These are phyloP conservation scores for Fusarium sp. DNA, from an alignment of 2,329 filamentous ascomycete genomes.

Conservation along the genomic window DNA sequence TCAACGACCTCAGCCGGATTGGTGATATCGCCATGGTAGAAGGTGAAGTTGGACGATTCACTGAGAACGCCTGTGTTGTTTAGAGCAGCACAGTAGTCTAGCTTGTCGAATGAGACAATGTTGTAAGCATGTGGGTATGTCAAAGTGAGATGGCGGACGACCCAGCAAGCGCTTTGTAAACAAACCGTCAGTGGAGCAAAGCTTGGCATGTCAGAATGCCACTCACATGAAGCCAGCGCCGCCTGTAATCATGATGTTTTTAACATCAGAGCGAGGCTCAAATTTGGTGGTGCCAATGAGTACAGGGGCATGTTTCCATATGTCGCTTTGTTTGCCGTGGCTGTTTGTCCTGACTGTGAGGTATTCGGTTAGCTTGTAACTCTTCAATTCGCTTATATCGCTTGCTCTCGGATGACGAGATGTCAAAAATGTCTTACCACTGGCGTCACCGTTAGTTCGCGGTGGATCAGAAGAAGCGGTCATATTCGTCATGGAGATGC, in stretches of 20 bases:
- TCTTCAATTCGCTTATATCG: constrained; percentile 9
- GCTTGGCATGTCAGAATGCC: constrained; percentile 14
- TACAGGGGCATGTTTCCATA: constrained; percentile 80
- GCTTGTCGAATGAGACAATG: constrained; percentile 85
- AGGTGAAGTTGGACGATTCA: constrained; percentile 78
- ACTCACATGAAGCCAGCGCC: constrained; percentile 88
- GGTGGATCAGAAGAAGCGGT: constrained; percentile 33
- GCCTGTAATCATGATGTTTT: constrained; percentile 86
- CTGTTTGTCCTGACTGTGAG: constrained; percentile 29
- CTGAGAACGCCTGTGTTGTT: constrained; percentile 82
- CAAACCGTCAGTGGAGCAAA: constrained; percentile 40
- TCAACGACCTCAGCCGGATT: constrained; percentile 76
- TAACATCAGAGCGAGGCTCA: constrained; percentile 75
- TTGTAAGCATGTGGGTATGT: constrained; percentile 82
- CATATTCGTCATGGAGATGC: constrained; percentile 19
- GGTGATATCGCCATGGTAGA: constrained; percentile 84
- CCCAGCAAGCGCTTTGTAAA: constrained; percentile 78
- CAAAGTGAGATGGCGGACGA: constrained; percentile 81
- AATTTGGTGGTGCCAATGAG: constrained; percentile 78
- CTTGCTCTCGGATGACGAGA: background rate
- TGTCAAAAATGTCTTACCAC: constrained; percentile 22
- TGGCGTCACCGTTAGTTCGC: constrained; percentile 23
- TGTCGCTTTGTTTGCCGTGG: constrained; percentile 63
- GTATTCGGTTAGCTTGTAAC: background rate
- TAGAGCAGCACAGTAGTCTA: constrained; percentile 84